These are phyloP conservation scores for Amanita phalloides DNA, from an alignment of 768 basidiomycete genomes.

Conservation along the genomic window DNA sequence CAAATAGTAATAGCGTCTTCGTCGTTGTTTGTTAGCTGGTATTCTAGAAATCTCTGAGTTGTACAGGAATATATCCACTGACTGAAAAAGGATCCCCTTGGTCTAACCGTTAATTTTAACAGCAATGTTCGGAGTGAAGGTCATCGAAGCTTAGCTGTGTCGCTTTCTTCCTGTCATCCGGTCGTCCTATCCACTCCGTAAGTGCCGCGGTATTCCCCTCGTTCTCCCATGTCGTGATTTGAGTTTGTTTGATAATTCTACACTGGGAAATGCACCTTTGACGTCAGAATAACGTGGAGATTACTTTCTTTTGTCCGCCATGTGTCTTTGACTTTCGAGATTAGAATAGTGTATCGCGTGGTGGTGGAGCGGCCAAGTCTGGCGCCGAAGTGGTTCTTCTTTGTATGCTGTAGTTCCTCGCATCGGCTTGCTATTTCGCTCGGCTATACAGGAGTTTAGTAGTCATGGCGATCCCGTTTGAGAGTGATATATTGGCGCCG, in stretches of 20 bases:
- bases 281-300: conserved; percentile 8
- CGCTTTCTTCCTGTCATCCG: not conserved
- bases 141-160: conserved; percentile 9
- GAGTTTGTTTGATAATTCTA: conserved; percentile 6
- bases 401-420: not conserved
- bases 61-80: conserved; percentile 6
- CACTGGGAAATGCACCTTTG: conserved; percentile 8
- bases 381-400: not conserved
- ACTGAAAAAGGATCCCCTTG: conserved; percentile 9
- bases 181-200: not conserved
- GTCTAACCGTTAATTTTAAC: conserved; percentile 4
- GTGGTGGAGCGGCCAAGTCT: not conserved
- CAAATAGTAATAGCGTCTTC: not conserved
- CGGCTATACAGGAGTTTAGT: not conserved
- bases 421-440: not conserved
- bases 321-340: not conserved
- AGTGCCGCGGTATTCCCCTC: not conserved
- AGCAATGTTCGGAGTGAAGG: conserved; percentile 4
- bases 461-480: not conserved
- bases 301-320: conserved; percentile 6
- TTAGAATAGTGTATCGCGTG: not conserved
- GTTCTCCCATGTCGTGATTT: not conserved
- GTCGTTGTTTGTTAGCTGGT: not conserved
- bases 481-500: conserved; percentile 3
- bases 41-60: not conserved